Conservation (phyloP, 2,329 filamentous ascomycete genomes). For the Fusarium protoensiforme region DNA sequence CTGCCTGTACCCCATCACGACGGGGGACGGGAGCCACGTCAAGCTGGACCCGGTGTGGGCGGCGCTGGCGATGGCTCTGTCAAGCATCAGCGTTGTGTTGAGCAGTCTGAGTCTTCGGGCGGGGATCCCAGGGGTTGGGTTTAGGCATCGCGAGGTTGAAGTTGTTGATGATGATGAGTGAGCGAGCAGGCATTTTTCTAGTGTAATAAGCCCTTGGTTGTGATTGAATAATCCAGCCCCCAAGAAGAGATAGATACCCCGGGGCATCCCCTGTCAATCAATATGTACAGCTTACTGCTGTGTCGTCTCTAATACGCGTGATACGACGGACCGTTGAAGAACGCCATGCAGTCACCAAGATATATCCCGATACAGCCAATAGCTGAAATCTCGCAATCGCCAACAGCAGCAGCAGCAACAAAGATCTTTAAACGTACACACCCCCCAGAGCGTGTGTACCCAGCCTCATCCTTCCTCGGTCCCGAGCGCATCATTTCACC, state of each 20-base stretch:
- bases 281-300: conserved; percentile 20
- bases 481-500: conserved; percentile 18
- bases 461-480: conserved; percentile 11
- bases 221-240: neutral
- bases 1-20: conserved; percentile 72
- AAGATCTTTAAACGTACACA: neutral
- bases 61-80: conserved; percentile 90
- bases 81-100: conserved; percentile 87
- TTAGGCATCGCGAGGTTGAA: conserved; percentile 44
- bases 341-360: conserved; percentile 14
- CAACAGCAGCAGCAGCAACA: neutral
- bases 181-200: neutral
- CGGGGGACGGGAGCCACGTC: conserved; percentile 63
- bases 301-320: neutral
- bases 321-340: neutral
- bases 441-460: neutral
- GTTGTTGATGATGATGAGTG: conserved; percentile 12
- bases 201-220: neutral
- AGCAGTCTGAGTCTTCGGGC: conserved; percentile 80
- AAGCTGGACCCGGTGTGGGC: conserved; percentile 86
- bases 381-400: conserved; percentile 26
- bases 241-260: neutral
- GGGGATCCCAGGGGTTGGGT: conserved; percentile 56
- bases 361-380: conserved; percentile 24
- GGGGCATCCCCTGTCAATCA: neutral